phyloP scores from a whole-genome alignment of 106 monocot species.

The Allium sativum region DNA sequence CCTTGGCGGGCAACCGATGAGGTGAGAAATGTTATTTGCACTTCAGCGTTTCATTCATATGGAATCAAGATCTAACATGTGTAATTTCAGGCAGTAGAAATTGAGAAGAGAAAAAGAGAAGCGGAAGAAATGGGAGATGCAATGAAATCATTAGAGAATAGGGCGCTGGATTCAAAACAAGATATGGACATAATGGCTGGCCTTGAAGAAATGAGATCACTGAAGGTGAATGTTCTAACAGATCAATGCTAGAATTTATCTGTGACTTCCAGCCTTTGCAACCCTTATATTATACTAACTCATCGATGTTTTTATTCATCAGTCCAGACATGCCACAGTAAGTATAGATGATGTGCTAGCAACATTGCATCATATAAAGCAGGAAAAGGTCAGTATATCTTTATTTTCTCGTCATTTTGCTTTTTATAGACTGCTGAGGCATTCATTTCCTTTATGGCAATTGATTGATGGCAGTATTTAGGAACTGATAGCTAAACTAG shows the following conservation, averaged over 20 bases:
- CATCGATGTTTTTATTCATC: constrained; percentile 20
- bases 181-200: constrained; percentile 96
- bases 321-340: constrained; percentile 94
- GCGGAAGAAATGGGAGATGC: constrained; percentile 96
- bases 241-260: background rate
- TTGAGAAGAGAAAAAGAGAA: constrained; percentile 56
- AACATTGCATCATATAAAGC: constrained; percentile 41
- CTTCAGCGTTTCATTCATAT: background rate
- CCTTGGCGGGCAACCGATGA: constrained; percentile 90
- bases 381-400: constrained; percentile 39
- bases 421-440: too few species aligned
- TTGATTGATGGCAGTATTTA: background rate
- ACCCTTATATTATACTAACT: constrained; percentile 2
- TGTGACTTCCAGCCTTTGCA: background rate
- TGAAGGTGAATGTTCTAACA: constrained; percentile 46
- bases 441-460: background rate
- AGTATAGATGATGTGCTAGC: constrained; percentile 77
- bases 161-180: constrained; percentile 78
- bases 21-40: constrained; percentile 15
- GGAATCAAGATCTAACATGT: too few species aligned
- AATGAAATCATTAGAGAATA: constrained; percentile 86
- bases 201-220: constrained; percentile 92
- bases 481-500: background rate
- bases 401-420: background rate
- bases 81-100: constrained; percentile 30